Evolutionary conservation across 2,329 filamentous ascomycete genomes (phyloP).

Genomic region (Calonectria pseudoreteaudii): DNA sequence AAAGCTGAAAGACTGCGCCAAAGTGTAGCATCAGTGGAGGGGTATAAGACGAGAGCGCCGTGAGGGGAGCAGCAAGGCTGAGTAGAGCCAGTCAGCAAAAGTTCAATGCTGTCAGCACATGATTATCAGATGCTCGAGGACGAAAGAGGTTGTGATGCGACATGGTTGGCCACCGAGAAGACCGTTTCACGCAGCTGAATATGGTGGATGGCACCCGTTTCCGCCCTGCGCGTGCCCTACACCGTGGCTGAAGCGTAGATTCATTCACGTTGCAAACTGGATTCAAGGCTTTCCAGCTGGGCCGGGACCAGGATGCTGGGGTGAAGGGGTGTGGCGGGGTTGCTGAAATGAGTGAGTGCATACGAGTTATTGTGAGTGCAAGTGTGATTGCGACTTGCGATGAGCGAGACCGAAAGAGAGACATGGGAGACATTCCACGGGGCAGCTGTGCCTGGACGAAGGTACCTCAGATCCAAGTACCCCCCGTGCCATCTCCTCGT

Average conservation of each 20-base stretch:
- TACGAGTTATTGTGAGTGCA: not conserved
- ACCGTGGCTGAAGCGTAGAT: not conserved
- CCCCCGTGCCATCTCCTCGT: not conserved
- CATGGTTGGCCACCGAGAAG: not conserved
- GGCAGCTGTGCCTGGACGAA: not conserved
- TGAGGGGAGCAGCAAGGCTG: conserved; percentile 4
- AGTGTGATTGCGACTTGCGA: not conserved
- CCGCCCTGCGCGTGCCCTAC: not conserved
- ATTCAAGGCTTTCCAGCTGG: conserved; percentile 3
- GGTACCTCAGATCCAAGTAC: conserved; percentile 18
- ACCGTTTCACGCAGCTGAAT: not conserved
- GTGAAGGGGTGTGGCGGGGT: not conserved
- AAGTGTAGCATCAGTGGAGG: not conserved
- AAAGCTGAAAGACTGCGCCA: not conserved
- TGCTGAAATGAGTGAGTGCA: not conserved
- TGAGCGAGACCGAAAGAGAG: conserved; percentile 20
- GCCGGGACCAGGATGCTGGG: not conserved
- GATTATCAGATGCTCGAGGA: not conserved
- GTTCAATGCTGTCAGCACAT: conserved; percentile 18
- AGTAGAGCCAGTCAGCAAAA: conserved; percentile 6
- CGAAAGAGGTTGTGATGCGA: not conserved
- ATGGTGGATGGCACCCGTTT: not conserved
- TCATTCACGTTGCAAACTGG: conserved; percentile 2
- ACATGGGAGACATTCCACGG: conserved; percentile 15
- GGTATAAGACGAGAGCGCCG: not conserved